Percentiles rank a stretch among this genome's conserved stretches.
phyloP scores from a whole-genome alignment of 2,329 filamentous ascomycete species.

The Colletotrichum aenigma region DNA sequence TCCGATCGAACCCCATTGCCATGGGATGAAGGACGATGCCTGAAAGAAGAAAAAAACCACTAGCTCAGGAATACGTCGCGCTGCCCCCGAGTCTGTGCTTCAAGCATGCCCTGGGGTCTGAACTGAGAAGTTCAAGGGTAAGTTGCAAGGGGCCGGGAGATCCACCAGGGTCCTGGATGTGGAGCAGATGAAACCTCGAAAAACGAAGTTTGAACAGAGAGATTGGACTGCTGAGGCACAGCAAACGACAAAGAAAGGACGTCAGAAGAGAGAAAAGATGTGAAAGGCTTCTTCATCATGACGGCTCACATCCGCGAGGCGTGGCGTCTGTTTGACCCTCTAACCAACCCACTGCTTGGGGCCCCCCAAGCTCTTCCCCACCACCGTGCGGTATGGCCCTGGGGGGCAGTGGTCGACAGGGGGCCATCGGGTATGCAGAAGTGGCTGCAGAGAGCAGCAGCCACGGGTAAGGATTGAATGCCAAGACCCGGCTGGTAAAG shows the following conservation, averaged over 20 bases:
- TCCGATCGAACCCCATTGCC: background rate
- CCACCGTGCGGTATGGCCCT: conserved; percentile 5
- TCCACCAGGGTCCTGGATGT: conserved; percentile 6
- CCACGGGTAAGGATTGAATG: background rate
- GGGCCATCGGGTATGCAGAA: background rate
- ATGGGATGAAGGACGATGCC: conserved; percentile 5
- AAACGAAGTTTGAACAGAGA: conserved; percentile 5
- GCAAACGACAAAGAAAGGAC: conserved; percentile 11
- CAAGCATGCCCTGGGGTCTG: background rate
- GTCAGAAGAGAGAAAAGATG: background rate
- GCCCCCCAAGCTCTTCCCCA: conserved; percentile 2
- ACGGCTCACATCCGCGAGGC: background rate
- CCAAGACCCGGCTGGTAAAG: conserved; percentile 8
- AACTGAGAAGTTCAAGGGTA: background rate
- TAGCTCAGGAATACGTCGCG: background rate
- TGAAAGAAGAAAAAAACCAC: conserved; percentile 2
- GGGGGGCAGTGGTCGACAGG: background rate
- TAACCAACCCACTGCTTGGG: background rate
- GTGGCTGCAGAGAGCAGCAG: background rate
- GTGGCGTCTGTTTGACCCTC: conserved; percentile 6
- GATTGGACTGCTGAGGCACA: background rate
- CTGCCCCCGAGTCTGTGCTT: background rate
- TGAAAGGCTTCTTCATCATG: background rate
- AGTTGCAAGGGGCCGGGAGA: conserved; percentile 12
- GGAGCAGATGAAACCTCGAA: conserved; percentile 18